Evolutionary conservation across 2,329 filamentous ascomycete genomes (phyloP).

Genomic region (Cadophora sp.): DNA sequence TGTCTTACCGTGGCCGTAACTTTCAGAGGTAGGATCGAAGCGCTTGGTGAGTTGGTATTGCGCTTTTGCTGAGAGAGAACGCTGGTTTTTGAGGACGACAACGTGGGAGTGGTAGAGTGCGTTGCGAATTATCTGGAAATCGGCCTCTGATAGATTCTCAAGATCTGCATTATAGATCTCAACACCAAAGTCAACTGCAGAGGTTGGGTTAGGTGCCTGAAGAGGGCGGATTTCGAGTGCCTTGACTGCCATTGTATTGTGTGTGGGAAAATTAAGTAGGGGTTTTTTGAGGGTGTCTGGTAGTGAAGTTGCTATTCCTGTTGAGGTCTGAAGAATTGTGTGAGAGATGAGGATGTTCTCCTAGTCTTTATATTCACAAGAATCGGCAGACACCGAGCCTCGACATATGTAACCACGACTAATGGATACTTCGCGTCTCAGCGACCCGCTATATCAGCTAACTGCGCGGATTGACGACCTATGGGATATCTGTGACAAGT

Average conservation of each 20-base stretch:
- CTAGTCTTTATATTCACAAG: constrained; percentile 12
- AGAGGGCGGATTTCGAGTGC: constrained; percentile 40
- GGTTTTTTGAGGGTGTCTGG: neutral
- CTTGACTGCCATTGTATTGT: constrained; percentile 42
- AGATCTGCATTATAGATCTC: constrained; percentile 63
- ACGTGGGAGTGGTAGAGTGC: constrained; percentile 74
- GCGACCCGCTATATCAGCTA: constrained; percentile 20
- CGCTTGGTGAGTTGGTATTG: constrained; percentile 77
- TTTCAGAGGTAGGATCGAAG: constrained; percentile 70
- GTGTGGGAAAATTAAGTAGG: neutral
- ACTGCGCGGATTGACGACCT: constrained; percentile 9
- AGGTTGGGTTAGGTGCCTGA: constrained; percentile 34
- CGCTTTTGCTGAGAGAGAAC: constrained; percentile 67
- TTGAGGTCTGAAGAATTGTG: neutral
- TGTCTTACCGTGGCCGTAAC: constrained; percentile 80
- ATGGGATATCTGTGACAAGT: neutral
- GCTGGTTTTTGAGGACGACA: constrained; percentile 73
- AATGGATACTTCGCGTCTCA: constrained; percentile 17
- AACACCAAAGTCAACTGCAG: constrained; percentile 64
- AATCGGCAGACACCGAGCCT: constrained; percentile 14
- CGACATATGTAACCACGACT: constrained; percentile 14
- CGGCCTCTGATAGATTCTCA: constrained; percentile 67
- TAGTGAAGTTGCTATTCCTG: neutral
- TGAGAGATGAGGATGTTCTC: neutral
- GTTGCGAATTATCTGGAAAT: constrained; percentile 68